Base-by-base conservation (phyloP, 1,284 basidiomycete genomes). In the Tilletia horrida region DNA sequence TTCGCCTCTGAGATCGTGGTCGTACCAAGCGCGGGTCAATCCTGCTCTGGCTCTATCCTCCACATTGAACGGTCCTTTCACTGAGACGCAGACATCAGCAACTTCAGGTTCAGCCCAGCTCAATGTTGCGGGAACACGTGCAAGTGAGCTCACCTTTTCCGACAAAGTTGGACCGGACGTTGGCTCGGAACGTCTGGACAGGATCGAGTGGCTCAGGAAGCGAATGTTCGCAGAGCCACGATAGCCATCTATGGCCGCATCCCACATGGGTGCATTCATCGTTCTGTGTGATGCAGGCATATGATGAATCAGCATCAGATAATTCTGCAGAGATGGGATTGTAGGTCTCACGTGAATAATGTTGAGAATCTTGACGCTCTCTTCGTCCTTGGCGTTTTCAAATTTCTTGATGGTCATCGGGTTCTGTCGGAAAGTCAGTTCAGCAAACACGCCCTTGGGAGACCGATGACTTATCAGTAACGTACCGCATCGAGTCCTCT, bases 31-130 rank as follows among this genome's bases (percentile, higher is more conserved):
- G 29, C 69, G 73, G 31, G 69, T 67, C 65, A 84, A 52, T 0
- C 83, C 83, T 0, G 91, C 91, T 78, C 86, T 88, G 74, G 88
- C 87, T 59, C 91, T 83, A 75, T 90, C 91, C 25, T 86, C 86
- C 0, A 85, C 85, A 82, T 93, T 93, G 82, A 93, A 93, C 2
- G 91, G 91, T 0, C 91, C 91, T 77, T 91, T 91, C 52, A 93
- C 85, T 59, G 27, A 6, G 18, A 25, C n/a, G 27, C 23, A 18
- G n/a, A 55, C 23, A 4, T 55, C 11, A 55, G 50, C 14, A 9
- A 27, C 8, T 11, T 31, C n/a, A 2, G 4, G 18, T 8, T 48
- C 2, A 48, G 47, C 18, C 47, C 18, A 48, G 47, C 18, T 16
- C 18, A 16, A 48, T 48, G 9, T 48, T 48, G 6, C 2, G 47